Evolutionary conservation across 352 stramenopile species (phyloP), one percentile per base, ranked within the genome.

Genomic region (Phytophthora crassamura): DNA sequence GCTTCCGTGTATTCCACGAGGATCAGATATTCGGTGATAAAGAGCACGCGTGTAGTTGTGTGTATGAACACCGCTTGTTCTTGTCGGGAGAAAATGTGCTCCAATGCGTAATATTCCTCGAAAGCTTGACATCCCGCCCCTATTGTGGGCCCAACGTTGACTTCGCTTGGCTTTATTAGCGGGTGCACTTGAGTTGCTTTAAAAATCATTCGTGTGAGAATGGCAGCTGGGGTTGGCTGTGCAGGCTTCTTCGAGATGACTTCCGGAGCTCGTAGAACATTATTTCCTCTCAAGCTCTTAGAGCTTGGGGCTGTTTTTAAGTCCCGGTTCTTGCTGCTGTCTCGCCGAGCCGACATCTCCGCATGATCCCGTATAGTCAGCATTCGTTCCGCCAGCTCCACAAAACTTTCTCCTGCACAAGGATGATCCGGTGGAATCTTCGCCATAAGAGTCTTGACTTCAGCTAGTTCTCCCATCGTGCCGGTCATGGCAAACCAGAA

Each of bases 1-100:
- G 72, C 67, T 33, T 76, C 66, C 4, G 61, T 67, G 34, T 74
- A 78, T 48, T 78, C 73, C n/a, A 70, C 59, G 15, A 78, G 59
- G 12, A 76, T 34, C 22, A 77, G 30, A 18, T 72, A 82, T 59
- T 82, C 69, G 12, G 66, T 67, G 14, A 69, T 66, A n/a, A 67
- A 60, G 4, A 75, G 57, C 14, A 75, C 63, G 14, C 56, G 55
- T 2, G 70, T 48, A 20, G 53, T 73, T 42, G 64, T 53, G 33
- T 56, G 48, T 12, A 75, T 62, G 3, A 73, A 61, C 11, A 22
- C 43, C 16, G 45, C 38, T 16, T 43, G 50, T 20, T 67, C 59
- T 14, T 61, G 30, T 20, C 14, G 35, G 1, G 47, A 52, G 25
- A 51, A 60, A 5, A 56, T 38, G 3, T 32, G 15, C 6, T 60